phyloP scores from a whole-genome alignment of 306 rosid genomes.

The Rosa multiflora region DNA sequence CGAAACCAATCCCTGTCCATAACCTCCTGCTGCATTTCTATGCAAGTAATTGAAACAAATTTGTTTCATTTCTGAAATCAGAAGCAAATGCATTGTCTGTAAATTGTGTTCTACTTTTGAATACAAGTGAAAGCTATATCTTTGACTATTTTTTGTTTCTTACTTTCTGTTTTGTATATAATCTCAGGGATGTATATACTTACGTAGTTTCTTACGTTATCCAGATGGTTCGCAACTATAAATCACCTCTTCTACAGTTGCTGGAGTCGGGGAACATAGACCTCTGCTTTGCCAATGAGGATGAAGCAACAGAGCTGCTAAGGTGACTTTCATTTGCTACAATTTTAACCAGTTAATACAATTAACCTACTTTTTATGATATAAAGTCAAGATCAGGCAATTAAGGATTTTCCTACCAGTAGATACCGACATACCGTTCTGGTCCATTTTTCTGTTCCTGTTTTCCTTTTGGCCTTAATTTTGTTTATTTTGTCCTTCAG shows the following conservation, averaged over 20 bases:
- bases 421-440: not conserved
- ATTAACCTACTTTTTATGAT: conserved; percentile 15
- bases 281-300: conserved; percentile 98
- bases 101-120: not conserved
- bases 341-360: conserved; percentile 5
- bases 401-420: not conserved
- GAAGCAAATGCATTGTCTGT: not conserved
- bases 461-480: not conserved
- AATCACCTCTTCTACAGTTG: conserved; percentile 59
- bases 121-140: not conserved
- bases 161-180: not conserved
- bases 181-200: conserved; percentile 25
- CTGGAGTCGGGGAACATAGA: conserved; percentile 72
- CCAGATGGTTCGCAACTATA: conserved; percentile 89
- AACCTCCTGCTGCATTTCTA: not conserved
- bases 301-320: conserved; percentile 89
- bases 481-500: conserved; percentile 24
- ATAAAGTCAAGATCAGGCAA: conserved; percentile 8
- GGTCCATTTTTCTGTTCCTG: not conserved
- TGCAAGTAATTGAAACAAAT: not conserved
- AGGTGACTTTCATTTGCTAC: conserved; percentile 47
- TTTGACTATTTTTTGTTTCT: not conserved
- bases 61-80: not conserved
- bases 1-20: not conserved
- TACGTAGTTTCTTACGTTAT: conserved; percentile 37